Evolutionary conservation across 331 rosid genomes (phyloP), one percentile per base, ranked within the genome.

Genomic region (Acacia pycnantha): DNA sequence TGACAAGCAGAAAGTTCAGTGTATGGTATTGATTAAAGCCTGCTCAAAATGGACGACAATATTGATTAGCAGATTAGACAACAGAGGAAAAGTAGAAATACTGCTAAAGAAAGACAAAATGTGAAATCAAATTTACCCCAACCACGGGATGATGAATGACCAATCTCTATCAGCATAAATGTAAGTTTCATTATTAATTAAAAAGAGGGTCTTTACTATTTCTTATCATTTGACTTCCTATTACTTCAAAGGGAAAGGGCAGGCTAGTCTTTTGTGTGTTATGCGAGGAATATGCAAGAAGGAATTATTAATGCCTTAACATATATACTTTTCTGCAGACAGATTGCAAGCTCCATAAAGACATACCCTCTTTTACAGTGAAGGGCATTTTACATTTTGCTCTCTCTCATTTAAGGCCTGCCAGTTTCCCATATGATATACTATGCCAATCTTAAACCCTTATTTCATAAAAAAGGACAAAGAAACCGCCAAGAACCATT

Each of bases 201-300:
- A 5, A 62, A 37, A n/a, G 43, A 47, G 53, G 64, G 81, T 47
- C 22, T 11, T 70, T 81, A 79, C 81, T 70, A 72, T 19, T 74
- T 82, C 80, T 70, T 77, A 71, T 62, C 73, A 81, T 84, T 89
- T 92, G 95, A 89, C 90, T 81, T 81, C 56, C 82, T 50, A 79
- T 26, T 74, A 26, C 46, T 61, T 76, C 79, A 83, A 72, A 81
- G 86, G 78, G 66, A 77, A 77, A 77, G 81, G 68, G 43, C 6
- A 40, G 68, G 85, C 19, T 62, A 58, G 79, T 66, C 79, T 79
- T 21, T n/a, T 41, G 74, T 43, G 53, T 77, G 72, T 82, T 78
- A 69, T 85, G 86, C 80, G 80, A 86, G 84, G 80, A 77, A 71
- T 62, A 73, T 74, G 58, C 74, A 83, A 72, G 84, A 80, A 72